Conservation (phyloP, 345 rosid species). For the Ricinus communis region DNA sequence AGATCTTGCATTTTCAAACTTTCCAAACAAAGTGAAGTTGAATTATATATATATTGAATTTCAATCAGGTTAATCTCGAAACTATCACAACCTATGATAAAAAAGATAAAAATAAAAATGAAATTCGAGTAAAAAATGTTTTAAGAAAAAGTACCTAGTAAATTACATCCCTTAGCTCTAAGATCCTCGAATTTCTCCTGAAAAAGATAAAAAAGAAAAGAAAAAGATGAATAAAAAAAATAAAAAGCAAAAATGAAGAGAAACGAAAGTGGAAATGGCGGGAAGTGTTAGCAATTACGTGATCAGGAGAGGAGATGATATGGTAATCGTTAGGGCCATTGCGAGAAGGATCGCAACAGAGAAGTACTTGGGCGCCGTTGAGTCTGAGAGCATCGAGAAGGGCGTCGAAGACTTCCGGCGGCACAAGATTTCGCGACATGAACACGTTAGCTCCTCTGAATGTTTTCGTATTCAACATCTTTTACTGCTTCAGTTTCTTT, state of each 20-base stretch:
- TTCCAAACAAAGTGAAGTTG: too few relatives aligned
- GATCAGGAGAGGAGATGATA: slow-evolving; percentile 75
- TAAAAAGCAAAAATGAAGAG: too few relatives aligned
- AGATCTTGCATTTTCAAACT: too few relatives aligned
- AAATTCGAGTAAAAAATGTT: too few relatives aligned
- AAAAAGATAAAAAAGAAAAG: too few relatives aligned
- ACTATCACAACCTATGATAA: too few relatives aligned
- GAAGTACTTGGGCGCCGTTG: slow-evolving; percentile 79
- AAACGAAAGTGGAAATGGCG: slow-evolving; percentile 13
- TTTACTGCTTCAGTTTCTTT: too few relatives aligned
- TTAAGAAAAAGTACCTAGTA: slow-evolving; percentile 63
- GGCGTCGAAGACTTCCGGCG: slow-evolving; percentile 81
- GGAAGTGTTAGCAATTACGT: slow-evolving; percentile 34
- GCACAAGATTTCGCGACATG: slow-evolving; percentile 83
- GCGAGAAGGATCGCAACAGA: slow-evolving; percentile 91
- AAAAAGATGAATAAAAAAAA: neutral
- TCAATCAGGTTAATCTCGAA: too few relatives aligned
- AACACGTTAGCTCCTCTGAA: slow-evolving; percentile 72
- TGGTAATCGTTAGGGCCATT: slow-evolving; percentile 71
- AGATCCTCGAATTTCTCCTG: slow-evolving; percentile 95
- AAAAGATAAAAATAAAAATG: neutral
- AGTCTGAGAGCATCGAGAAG: slow-evolving; percentile 82
- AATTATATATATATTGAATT: too few relatives aligned
- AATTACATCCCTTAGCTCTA: slow-evolving; percentile 72
- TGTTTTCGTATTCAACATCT: slow-evolving; percentile 57